Evolutionary conservation across 1,139 yeast genomes (phyloP).

Genomic region (Zygoascus meyerae): DNA sequence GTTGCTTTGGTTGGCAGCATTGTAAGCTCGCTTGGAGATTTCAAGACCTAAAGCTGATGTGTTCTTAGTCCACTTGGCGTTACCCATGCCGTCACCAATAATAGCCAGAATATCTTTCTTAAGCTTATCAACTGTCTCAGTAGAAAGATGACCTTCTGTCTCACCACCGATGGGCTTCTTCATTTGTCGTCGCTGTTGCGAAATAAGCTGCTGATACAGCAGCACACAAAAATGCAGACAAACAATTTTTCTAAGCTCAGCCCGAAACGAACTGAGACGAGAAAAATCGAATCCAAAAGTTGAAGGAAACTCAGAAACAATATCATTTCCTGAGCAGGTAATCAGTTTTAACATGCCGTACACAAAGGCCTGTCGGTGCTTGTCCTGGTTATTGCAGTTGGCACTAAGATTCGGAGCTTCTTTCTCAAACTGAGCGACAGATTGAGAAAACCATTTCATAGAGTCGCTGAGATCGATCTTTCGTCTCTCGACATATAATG

Average conservation of each 20-base stretch:
- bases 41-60: slow-evolving; percentile 69
- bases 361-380: slow-evolving; percentile 34
- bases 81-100: slow-evolving; percentile 80
- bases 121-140: slow-evolving; percentile 31
- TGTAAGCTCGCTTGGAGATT: slow-evolving; percentile 44
- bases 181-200: slow-evolving; percentile 31
- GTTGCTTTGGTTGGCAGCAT: slow-evolving; percentile 13
- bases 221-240: slow-evolving; percentile 72
- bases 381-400: slow-evolving; percentile 19
- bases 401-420: not conserved
- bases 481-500: slow-evolving; percentile 59
- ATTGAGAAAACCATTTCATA: slow-evolving; percentile 51
- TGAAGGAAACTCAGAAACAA: slow-evolving; percentile 80
- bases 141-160: slow-evolving; percentile 9
- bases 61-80: slow-evolving; percentile 85
- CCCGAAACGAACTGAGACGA: slow-evolving; percentile 67
- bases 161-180: slow-evolving; percentile 16
- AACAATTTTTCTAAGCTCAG: slow-evolving; percentile 79
- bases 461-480: slow-evolving; percentile 65
- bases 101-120: slow-evolving; percentile 67
- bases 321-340: slow-evolving; percentile 57
- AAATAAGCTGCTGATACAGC: slow-evolving; percentile 62
- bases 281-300: slow-evolving; percentile 86
- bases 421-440: slow-evolving; percentile 12
- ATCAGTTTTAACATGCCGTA: slow-evolving; percentile 54